phyloP scores from a whole-genome alignment of 805 yeast species.

The Monosporozyma unispora region DNA sequence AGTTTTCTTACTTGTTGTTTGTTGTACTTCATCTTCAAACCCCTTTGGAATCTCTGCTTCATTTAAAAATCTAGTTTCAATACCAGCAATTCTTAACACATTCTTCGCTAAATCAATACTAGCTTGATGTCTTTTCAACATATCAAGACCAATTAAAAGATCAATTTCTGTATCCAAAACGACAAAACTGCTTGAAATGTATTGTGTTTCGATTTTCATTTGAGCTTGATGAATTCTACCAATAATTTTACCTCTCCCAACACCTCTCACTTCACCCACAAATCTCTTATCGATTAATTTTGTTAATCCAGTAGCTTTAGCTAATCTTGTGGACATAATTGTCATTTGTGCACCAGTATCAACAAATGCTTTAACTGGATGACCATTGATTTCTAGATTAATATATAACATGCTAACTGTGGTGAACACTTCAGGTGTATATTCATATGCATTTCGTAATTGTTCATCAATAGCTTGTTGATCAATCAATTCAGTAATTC shows the following conservation, averaged over 20 bases:
- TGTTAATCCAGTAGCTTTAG: conserved; percentile 59
- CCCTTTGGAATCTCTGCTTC: conserved; percentile 57
- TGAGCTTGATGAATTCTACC: conserved; percentile 90
- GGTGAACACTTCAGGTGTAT: conserved; percentile 84
- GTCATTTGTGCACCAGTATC: conserved; percentile 96
- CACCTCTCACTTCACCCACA: conserved; percentile 81
- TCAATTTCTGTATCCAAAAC: conserved; percentile 59
- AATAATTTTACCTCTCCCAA: conserved; percentile 67
- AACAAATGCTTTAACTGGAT: conserved; percentile 81
- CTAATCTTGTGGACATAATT: conserved; percentile 68
- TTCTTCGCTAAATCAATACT: conserved; percentile 62
- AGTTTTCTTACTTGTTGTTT: neutral
- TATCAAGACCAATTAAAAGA: conserved; percentile 77
- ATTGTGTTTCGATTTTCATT: conserved; percentile 59
- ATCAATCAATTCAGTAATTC: conserved; percentile 57
- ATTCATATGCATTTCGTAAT: conserved; percentile 69
- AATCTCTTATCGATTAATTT: conserved; percentile 73
- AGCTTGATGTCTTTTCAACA: conserved; percentile 85
- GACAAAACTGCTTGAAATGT: conserved; percentile 58
- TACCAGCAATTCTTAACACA: conserved; percentile 60
- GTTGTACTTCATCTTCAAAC: conserved; percentile 1
- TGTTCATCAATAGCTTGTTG: conserved; percentile 74
- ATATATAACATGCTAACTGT: conserved; percentile 78
- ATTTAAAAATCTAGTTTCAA: conserved; percentile 59
- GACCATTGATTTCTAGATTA: conserved; percentile 67